These are phyloP conservation scores for Aspergillus fumigatiaffinis DNA, from an alignment of 2,329 filamentous ascomycete species.

Conservation along the genomic window DNA sequence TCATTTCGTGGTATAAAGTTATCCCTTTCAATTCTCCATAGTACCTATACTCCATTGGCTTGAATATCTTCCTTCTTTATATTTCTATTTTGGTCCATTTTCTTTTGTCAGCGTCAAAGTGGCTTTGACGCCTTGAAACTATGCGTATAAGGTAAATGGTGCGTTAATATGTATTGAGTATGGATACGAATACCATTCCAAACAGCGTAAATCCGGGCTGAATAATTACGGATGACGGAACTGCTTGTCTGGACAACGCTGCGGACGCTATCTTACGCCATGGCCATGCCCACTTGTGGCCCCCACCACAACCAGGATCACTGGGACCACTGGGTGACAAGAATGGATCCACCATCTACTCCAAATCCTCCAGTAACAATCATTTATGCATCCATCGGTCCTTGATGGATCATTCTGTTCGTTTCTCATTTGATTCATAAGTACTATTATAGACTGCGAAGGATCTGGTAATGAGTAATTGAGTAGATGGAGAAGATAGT, in stretches of 20 bases:
- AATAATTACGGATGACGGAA: background rate
- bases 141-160: background rate
- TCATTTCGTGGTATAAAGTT: background rate
- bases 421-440: background rate
- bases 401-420: background rate
- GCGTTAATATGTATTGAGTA: background rate
- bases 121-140: background rate
- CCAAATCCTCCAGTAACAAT: background rate
- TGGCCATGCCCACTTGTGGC: conserved; percentile 9
- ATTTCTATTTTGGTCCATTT: background rate
- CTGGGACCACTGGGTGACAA: conserved; percentile 4
- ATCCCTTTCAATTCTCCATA: background rate
- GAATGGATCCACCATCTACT: conserved; percentile 4
- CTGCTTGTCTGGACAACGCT: background rate
- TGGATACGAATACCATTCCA: background rate
- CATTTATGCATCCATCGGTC: background rate
- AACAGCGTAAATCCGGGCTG: too few species aligned
- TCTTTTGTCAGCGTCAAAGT: background rate
- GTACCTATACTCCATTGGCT: background rate
- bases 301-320: conserved; percentile 6
- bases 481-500: background rate
- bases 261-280: conserved; percentile 8
- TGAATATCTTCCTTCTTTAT: background rate
- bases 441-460: background rate
- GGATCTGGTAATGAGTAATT: background rate